phyloP scores from a whole-genome alignment of 345 rosid species.

The Turritis glabra region DNA sequence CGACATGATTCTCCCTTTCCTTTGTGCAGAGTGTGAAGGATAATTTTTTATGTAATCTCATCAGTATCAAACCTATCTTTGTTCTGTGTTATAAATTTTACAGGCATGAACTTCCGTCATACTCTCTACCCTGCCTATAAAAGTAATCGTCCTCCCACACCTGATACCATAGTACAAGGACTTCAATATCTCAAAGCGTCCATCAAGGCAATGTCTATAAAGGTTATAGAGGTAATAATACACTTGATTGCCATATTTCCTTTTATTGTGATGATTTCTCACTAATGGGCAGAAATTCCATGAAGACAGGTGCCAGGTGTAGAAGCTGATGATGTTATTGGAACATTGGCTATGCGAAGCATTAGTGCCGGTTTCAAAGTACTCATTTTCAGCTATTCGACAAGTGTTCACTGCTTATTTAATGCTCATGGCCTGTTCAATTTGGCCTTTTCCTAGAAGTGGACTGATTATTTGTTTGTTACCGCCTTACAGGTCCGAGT shows the following conservation, averaged over 20 bases:
- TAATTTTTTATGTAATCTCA: neutral
- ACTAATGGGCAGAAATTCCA: conserved; percentile 34
- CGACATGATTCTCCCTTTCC: conserved; percentile 11
- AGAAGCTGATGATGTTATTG: conserved; percentile 99
- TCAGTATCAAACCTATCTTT: neutral
- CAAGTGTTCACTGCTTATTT: conserved; percentile 16
- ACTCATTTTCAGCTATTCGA: conserved; percentile 17
- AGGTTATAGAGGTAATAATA: conserved; percentile 83
- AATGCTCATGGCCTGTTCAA: neutral
- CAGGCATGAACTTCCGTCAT: conserved; percentile 87
- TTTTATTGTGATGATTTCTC: conserved; percentile 20
- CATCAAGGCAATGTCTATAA: conserved; percentile 89
- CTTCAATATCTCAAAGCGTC: conserved; percentile 95
- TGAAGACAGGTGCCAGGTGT: conserved; percentile 87
- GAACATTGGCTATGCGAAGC: conserved; percentile 87
- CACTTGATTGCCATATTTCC: conserved; percentile 9
- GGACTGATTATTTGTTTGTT: conserved; percentile 3
- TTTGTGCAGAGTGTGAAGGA: conserved; percentile 7
- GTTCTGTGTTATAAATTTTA: conserved; percentile 20
- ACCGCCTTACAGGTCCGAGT: conserved; percentile 73
- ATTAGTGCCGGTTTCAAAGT: conserved; percentile 84
- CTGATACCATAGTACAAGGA: conserved; percentile 94
- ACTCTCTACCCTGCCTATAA: conserved; percentile 81
- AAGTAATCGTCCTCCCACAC: conserved; percentile 93
- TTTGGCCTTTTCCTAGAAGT: neutral